phyloP scores from a whole-genome alignment of 2,329 filamentous ascomycete species.

The Lasiodiplodia hormozganensis region DNA sequence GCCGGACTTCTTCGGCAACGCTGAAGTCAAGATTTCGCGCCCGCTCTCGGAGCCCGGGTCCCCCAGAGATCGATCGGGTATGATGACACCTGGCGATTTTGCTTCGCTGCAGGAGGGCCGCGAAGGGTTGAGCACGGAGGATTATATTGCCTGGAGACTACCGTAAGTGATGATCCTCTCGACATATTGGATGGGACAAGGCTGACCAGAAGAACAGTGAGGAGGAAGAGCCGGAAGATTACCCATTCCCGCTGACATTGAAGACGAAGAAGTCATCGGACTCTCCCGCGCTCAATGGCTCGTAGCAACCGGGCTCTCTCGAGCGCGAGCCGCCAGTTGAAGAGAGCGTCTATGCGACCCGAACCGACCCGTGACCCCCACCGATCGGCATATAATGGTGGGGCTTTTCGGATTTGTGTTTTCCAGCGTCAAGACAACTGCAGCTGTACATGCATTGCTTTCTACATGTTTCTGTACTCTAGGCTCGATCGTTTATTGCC shows the following conservation, averaged over 20 bases:
- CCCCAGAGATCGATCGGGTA: constrained; percentile 85
- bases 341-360: constrained; percentile 23
- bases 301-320: neutral
- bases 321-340: constrained; percentile 26
- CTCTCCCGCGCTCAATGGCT: constrained; percentile 41
- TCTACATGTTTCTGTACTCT: constrained; percentile 26
- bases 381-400: constrained; percentile 6
- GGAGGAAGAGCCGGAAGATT: constrained; percentile 88
- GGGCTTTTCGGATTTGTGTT: constrained; percentile 25
- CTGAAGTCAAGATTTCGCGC: constrained; percentile 92
- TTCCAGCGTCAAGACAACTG: constrained; percentile 11
- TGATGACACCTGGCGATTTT: constrained; percentile 99
- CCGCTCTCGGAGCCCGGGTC: constrained; percentile 94
- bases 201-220: constrained; percentile 65
- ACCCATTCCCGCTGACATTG: constrained; percentile 73
- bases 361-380: constrained; percentile 14
- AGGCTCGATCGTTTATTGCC: constrained; percentile 26
- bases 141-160: constrained; percentile 97
- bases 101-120: constrained; percentile 93
- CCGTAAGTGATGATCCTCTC: constrained; percentile 72
- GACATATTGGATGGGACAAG: constrained; percentile 1
- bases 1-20: constrained; percentile 88
- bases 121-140: constrained; percentile 92
- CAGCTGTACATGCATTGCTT: constrained; percentile 28
- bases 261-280: constrained; percentile 52